A percentile compares a stretch with the other conserved stretches of the same genome.
phyloP scores from a whole-genome alignment of 1,139 yeast genomes.

The Suhomyces panamericanus region DNA sequence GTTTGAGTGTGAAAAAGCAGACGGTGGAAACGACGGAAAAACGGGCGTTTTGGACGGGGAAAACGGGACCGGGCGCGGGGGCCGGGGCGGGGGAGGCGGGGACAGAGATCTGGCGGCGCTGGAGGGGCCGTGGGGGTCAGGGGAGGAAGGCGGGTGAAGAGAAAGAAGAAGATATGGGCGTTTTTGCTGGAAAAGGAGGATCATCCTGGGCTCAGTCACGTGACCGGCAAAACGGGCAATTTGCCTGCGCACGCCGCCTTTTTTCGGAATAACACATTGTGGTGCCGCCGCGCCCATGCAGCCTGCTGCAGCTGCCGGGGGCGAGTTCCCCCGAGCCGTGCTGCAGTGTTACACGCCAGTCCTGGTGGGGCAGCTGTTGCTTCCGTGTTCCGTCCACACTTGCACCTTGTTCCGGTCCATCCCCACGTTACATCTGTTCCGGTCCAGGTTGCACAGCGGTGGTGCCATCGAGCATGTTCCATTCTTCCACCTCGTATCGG shows the following conservation, averaged over 20 bases:
- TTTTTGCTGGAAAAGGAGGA: slow-evolving; percentile 2
- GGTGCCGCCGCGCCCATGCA: no score
- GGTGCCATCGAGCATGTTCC: background rate
- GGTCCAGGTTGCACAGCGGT: background rate
- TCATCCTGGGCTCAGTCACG: background rate
- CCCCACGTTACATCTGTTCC: background rate
- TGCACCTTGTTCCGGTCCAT: background rate
- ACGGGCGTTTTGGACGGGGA: background rate
- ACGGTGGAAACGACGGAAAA: background rate
- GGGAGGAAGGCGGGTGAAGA: background rate
- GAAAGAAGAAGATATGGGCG: background rate
- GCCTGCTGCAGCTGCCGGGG: no score
- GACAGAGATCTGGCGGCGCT: background rate
- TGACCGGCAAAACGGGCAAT: background rate
- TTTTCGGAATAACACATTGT: slow-evolving; percentile 1
- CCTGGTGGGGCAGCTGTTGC: background rate
- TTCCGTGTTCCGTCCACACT: no score
- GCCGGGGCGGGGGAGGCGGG: background rate
- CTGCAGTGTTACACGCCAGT: no score
- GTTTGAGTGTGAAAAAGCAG: background rate
- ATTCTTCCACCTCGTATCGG: background rate
- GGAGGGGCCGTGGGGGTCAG: background rate
- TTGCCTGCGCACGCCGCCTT: background rate
- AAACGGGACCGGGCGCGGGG: background rate
- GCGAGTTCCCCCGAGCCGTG: background rate